Evolutionary conservation across 148 eudicot genomes (phyloP).

Genomic region (Polygonum maritimum): DNA sequence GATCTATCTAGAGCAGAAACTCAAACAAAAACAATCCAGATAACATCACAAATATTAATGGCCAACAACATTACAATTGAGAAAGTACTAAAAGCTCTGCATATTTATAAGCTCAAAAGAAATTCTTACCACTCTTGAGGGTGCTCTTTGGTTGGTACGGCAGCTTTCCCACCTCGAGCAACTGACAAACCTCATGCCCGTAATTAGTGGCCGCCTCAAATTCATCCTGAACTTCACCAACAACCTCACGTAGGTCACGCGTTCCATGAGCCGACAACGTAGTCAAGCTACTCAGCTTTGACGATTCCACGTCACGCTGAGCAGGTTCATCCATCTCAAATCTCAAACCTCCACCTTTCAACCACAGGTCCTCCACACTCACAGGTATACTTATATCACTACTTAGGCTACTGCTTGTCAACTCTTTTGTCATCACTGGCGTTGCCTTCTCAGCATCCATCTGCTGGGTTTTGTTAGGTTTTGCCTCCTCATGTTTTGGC

Average conservation of each 20-base stretch:
- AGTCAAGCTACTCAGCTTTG: constrained; percentile 64
- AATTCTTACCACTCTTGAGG: constrained; percentile 46
- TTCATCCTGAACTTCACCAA: constrained; percentile 74
- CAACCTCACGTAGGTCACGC: constrained; percentile 77
- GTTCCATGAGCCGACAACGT: constrained; percentile 55
- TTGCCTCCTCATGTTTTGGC: not conserved
- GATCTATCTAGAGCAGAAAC: not conserved
- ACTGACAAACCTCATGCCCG: constrained; percentile 76
- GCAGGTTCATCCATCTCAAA: constrained; percentile 48
- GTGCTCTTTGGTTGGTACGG: constrained; percentile 65
- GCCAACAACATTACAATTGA: not conserved
- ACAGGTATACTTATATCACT: constrained; percentile 27
- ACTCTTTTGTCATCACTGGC: constrained; percentile 39
- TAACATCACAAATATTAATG: not conserved
- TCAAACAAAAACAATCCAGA: not conserved
- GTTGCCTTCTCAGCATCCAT: constrained; percentile 11
- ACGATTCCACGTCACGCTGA: constrained; percentile 47
- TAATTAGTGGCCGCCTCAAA: constrained; percentile 58
- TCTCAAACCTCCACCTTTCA: constrained; percentile 58
- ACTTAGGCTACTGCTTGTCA: constrained; percentile 28
- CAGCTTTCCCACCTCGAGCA: constrained; percentile 83
- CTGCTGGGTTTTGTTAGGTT: not conserved
- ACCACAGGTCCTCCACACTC: constrained; percentile 36
- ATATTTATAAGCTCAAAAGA: not conserved
- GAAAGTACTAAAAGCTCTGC: not conserved